Conservation (phyloP, 106 monocot species). For the Hemerocallis citrina region DNA sequence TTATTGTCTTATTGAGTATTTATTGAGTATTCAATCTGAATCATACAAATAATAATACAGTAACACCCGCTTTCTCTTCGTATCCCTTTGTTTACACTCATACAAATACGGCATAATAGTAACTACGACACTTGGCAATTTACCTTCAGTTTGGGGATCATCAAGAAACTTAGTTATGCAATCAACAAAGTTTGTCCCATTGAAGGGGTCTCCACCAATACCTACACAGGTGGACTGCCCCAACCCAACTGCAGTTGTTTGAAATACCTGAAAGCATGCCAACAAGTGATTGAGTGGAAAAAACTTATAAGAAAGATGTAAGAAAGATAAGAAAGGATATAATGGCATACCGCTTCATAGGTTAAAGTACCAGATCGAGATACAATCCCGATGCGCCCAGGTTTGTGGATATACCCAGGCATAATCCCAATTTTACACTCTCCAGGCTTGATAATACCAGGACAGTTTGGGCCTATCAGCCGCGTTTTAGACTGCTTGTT, state of each 20-base stretch:
- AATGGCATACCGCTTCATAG: constrained; percentile 79
- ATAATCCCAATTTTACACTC: constrained; percentile 99
- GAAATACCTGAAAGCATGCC: constrained; percentile 57
- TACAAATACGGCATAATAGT: neutral
- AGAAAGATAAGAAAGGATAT: neutral
- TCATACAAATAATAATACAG: neutral
- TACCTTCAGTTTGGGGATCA: constrained; percentile 99
- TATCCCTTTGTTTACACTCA: neutral
- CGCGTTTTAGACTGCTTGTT: constrained; percentile 93
- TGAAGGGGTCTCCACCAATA: constrained; percentile 97
- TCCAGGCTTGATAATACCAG: constrained; percentile 96
- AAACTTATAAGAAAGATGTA: neutral
- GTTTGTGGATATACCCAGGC: constrained; percentile 99
- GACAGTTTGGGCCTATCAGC: constrained; percentile 93
- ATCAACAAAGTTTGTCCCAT: constrained; percentile 97
- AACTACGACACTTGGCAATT: neutral
- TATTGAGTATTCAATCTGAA: neutral
- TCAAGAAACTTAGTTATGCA: constrained; percentile 70
- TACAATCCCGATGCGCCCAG: constrained; percentile 88
- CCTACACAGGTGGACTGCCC: constrained; percentile 98
- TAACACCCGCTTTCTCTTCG: too few relatives aligned
- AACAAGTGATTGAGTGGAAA: neutral
- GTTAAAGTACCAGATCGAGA: constrained; percentile 97
- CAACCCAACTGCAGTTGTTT: constrained; percentile 93
- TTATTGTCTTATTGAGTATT: too few relatives aligned